phyloP scores from a whole-genome alignment of 208 protist genomes.

The Strigomonas culicis region DNA sequence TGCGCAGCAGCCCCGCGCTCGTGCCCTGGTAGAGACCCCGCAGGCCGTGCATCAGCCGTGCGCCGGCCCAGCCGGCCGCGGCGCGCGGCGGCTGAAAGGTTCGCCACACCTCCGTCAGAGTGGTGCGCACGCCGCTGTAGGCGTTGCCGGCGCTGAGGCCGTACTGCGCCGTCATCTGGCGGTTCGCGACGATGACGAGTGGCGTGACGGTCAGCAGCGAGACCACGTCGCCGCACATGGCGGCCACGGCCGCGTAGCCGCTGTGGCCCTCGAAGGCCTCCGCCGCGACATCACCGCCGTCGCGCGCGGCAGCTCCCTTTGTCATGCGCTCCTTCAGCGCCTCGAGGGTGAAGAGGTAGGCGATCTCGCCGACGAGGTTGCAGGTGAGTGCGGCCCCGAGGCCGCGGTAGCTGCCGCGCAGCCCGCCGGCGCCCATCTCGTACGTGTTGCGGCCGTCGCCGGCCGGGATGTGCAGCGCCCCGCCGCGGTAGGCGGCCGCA shows the following conservation, averaged over 20 bases:
- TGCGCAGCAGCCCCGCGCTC: constrained; percentile 51
- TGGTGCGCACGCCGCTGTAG: constrained; percentile 39
- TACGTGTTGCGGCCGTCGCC: constrained; percentile 10
- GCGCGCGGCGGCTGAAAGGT: constrained; percentile 27
- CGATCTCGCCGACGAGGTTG: constrained; percentile 74
- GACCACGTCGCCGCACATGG: constrained; percentile 69
- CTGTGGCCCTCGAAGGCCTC: constrained; percentile 31
- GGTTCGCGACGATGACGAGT: constrained; percentile 62
- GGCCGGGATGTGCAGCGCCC: constrained; percentile 6
- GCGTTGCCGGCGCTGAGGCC: constrained; percentile 52
- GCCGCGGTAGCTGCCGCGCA: constrained; percentile 71
- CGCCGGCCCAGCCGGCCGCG: background rate
- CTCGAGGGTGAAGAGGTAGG: constrained; percentile 74
- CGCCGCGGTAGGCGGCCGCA: constrained; percentile 48
- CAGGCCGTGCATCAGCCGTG: constrained; percentile 21
- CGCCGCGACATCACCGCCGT: background rate
- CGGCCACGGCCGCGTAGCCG: constrained; percentile 46
- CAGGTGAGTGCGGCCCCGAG: constrained; percentile 58
- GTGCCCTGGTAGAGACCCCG: constrained; percentile 69
- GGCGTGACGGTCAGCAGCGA: constrained; percentile 64
- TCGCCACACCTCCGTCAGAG: constrained; percentile 41
- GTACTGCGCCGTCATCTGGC: constrained; percentile 82
- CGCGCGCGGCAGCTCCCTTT: background rate
- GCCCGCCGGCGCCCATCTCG: constrained; percentile 41
- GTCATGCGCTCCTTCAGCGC: constrained; percentile 39